phyloP scores from a whole-genome alignment of 352 stramenopile genomes.

The Phytophthora brassicae region DNA sequence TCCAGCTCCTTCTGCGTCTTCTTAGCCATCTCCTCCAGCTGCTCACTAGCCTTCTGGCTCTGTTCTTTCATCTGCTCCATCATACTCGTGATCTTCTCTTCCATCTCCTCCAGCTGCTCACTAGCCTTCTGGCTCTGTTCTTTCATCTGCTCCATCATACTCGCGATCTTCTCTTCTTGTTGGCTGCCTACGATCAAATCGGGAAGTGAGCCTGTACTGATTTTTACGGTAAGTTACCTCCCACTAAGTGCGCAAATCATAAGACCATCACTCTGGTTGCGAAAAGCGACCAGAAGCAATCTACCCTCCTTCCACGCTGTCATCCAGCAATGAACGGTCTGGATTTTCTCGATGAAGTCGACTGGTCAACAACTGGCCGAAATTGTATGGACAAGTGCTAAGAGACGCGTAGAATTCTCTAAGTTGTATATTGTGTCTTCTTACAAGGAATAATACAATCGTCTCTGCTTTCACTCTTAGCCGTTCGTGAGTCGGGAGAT shows the following conservation, averaged over 20 bases:
- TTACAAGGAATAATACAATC: no score
- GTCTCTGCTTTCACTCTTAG: slow-evolving; percentile 3
- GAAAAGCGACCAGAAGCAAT: neutral
- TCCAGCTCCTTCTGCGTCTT: slow-evolving; percentile 35
- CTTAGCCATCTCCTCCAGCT: slow-evolving; percentile 31
- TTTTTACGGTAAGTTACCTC: no score
- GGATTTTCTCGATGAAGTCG: slow-evolving; percentile 1
- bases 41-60: slow-evolving; percentile 41
- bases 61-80: slow-evolving; percentile 52
- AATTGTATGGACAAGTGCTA: neutral
- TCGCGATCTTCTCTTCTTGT: slow-evolving; percentile 13
- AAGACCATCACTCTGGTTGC: neutral
- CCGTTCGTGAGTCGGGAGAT: slow-evolving; percentile 28
- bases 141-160: slow-evolving; percentile 50
- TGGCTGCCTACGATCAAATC: slow-evolving; percentile 17
- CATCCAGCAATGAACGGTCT: neutral
- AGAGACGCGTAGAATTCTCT: neutral
- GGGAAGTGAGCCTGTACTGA: slow-evolving; percentile 14
- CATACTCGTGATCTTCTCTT: slow-evolving; percentile 25
- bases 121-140: slow-evolving; percentile 44
- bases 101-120: slow-evolving; percentile 30
- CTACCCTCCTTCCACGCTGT: neutral
- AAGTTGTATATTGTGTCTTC: neutral
- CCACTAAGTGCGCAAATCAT: slow-evolving; percentile 11
- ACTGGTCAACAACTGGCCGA: neutral